Evolutionary conservation across 805 yeast genomes (phyloP).

Genomic region (Wickerhamiella slavikovae): DNA sequence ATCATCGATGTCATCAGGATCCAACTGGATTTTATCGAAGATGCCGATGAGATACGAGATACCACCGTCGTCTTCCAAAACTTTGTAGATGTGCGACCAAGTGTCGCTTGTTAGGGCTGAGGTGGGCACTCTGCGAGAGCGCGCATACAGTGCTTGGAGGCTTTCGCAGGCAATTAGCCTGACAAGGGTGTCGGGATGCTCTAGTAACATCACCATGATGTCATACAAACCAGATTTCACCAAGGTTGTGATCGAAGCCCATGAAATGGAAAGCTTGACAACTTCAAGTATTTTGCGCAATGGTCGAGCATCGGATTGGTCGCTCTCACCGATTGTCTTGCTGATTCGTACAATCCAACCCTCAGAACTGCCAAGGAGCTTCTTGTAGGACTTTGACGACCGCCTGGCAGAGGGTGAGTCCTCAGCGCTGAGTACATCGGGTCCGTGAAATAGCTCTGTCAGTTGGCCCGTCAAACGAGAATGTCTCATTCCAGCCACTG

Average conservation of each 20-base stretch:
- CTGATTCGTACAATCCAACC: conserved; percentile 85
- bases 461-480: conserved; percentile 63
- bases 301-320: conserved; percentile 11
- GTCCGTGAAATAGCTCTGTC: conserved; percentile 63
- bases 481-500: conserved; percentile 65
- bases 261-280: conserved; percentile 72
- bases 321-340: conserved; percentile 10
- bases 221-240: conserved; percentile 43
- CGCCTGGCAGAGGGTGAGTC: no score
- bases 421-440: conserved; percentile 51
- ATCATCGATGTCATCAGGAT: conserved; percentile 55
- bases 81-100: no score
- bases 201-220: conserved; percentile 29
- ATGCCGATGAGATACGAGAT: conserved; percentile 45
- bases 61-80: conserved; percentile 53
- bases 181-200: conserved; percentile 31
- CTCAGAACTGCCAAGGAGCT: conserved; percentile 44
- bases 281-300: conserved; percentile 42
- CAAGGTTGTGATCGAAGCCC: conserved; percentile 69
- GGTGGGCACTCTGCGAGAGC: no score
- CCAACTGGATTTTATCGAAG: conserved; percentile 31
- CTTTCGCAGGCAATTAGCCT: conserved; percentile 79
- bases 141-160: conserved; percentile 67
- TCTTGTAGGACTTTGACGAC: conserved; percentile 37
- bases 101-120: no score